Base-by-base conservation (phyloP, 495 filamentous ascomycete species). In the Clavariopsis aquatica region DNA sequence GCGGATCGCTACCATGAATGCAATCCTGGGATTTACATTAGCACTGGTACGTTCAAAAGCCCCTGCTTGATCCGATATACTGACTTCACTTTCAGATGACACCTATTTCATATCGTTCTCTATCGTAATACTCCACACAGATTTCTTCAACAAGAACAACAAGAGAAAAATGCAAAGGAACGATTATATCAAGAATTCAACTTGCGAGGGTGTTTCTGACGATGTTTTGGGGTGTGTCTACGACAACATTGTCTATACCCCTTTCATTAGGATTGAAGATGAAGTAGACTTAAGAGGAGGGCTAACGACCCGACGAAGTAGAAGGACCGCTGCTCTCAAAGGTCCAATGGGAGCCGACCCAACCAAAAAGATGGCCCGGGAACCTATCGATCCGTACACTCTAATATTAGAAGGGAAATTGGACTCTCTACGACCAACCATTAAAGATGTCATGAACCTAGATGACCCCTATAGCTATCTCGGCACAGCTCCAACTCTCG, bases 91-190 rank as follows among this genome's bases (percentile, higher is more conserved):
- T 55, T 57, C 34, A 83, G 94, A 98, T 68, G 90, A 97, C 77
- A 92, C 94, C 43, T 96, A 98, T 75, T 96, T 97, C 71, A 92
- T 98, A 68, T 91, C 94, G 17, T 99, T 98, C 71, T 98, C 95
- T 1, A 87, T 98, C 45, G 79, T 99, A 43, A 96, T 99, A 65
- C 80, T 99, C 19, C 94, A 99, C 69, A 97, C 94, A 0, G 94
- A 99, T 73, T 91, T 95, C 12, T 97, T 97, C 84, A 99, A 99
- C 80, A 96, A 93, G 75, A 98, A 97, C 80, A 98, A 98, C 75
- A 98, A 96, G 77, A 85, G 93, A 70, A 99, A 98, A 76, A 99
- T 99, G 94, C 92, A 96, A 73, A 95, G 95, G 69, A 81, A 81
- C 0, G 94, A 98, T 63, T 99, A 99, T 74, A 83, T 96, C 56